Conservation (phyloP, 2,329 filamentous ascomycete species). For the Alternaria sp. region DNA sequence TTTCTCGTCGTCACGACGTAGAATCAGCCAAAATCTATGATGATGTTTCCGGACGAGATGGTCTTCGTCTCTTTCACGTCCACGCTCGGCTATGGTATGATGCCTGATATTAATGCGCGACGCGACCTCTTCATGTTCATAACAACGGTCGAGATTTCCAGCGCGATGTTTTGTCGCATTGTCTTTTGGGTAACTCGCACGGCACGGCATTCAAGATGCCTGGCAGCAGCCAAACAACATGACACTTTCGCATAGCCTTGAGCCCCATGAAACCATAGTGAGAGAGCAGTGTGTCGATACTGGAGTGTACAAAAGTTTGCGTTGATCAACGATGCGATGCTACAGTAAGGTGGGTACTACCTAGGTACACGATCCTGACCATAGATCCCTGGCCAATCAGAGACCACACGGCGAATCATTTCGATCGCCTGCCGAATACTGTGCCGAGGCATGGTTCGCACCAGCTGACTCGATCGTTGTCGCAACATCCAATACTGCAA, state of each 20-base stretch:
- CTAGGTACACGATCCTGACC: neutral
- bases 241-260: neutral
- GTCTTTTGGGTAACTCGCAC: too few species aligned
- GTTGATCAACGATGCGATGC: rapidly evolving
- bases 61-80: too few species aligned
- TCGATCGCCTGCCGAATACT: neutral
- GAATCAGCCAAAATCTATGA: too few species aligned
- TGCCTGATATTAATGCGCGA: too few species aligned
- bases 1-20: too few species aligned
- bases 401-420: neutral
- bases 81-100: too few species aligned
- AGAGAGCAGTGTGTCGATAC: neutral
- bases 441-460: neutral
- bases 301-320: neutral
- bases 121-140: too few species aligned
- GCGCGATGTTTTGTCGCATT: too few species aligned
- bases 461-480: neutral
- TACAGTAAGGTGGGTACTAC: neutral
- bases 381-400: neutral
- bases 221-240: too few species aligned
- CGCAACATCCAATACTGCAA: neutral
- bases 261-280: neutral
- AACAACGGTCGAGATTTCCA: too few species aligned
- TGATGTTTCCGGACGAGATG: too few species aligned
- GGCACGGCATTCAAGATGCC: too few species aligned